Conservation (phyloP, 139 green algal genomes). For the Closterium sp. region DNA sequence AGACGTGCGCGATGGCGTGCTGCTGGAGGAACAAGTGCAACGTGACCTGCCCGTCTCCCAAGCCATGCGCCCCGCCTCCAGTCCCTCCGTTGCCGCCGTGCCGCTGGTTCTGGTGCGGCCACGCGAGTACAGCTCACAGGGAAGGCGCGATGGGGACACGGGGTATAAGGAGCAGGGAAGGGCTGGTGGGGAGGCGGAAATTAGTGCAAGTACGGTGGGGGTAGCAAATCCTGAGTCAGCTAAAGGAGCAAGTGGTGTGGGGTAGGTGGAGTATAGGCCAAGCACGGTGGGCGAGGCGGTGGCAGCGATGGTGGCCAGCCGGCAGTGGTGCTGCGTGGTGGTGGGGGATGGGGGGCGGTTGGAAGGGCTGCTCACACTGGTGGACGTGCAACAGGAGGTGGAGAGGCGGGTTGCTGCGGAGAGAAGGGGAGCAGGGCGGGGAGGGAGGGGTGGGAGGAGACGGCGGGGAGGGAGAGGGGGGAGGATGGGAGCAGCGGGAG, state of each 20-base stretch:
- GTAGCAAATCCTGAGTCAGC: no score
- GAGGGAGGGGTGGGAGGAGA: not conserved
- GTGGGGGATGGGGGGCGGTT: constrained; percentile 12
- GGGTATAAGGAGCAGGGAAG: no score
- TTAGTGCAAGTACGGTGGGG: no score
- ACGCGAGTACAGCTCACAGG: no score
- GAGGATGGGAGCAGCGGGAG: not conserved
- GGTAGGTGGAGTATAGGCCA: not conserved
- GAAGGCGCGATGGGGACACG: no score
- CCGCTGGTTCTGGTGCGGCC: not conserved
- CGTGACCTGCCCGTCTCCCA: not conserved
- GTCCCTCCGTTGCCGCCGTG: not conserved
- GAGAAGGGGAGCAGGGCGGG: not conserved
- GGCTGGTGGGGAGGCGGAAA: no score
- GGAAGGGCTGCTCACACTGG: constrained; percentile 31
- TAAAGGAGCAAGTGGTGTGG: no score
- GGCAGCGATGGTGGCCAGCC: constrained; percentile 18
- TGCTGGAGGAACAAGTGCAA: constrained; percentile 32
- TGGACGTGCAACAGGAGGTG: constrained; percentile 48
- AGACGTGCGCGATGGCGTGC: constrained; percentile 3
- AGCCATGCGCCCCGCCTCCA: constrained; percentile 22
- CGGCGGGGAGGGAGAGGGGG: not conserved
- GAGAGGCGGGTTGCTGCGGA: not conserved
- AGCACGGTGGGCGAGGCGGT: constrained; percentile 33
- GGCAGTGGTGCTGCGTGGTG: constrained; percentile 43